Evolutionary conservation across 1,284 basidiomycete genomes (phyloP).

Genomic region (Salmacisia buchloeana): DNA sequence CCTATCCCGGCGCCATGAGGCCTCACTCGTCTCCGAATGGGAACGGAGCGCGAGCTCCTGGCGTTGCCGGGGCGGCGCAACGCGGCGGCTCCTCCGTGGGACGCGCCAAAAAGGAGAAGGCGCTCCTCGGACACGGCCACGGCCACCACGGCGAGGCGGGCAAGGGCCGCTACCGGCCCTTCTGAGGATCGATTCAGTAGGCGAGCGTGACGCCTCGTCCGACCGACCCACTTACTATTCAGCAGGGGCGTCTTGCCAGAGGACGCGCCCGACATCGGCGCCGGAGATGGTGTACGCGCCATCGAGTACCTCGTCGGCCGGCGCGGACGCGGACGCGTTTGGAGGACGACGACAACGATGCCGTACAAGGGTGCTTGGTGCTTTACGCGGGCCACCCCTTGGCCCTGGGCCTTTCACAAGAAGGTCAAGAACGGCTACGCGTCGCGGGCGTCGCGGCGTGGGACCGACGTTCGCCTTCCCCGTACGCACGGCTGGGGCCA

Average conservation of each 20-base stretch:
- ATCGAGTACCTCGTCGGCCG: not conserved
- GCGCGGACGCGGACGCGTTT: not conserved
- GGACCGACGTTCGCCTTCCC: too few relatives aligned
- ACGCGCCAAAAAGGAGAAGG: not conserved
- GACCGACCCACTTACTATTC: not conserved
- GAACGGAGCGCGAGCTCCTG: too few relatives aligned
- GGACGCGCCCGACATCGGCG: not conserved
- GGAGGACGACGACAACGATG: not conserved
- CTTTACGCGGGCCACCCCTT: too few relatives aligned
- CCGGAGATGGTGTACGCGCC: not conserved
- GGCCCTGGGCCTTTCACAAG: too few relatives aligned
- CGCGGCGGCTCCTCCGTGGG: not conserved
- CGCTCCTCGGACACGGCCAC: not conserved
- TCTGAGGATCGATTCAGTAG: not conserved
- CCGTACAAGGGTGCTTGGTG: too few relatives aligned
- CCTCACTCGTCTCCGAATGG: too few relatives aligned
- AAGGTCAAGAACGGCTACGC: too few relatives aligned
- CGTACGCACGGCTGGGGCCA: too few relatives aligned
- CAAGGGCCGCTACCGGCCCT: not conserved
- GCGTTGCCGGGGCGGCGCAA: too few relatives aligned
- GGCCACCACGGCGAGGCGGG: not conserved
- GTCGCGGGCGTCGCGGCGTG: too few relatives aligned
- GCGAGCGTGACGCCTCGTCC: not conserved
- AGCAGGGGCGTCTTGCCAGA: not conserved
- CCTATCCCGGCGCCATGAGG: too few relatives aligned